Base-by-base conservation (phyloP, 176 grass and related monocot species). In the Thinopyrum elongatum region DNA sequence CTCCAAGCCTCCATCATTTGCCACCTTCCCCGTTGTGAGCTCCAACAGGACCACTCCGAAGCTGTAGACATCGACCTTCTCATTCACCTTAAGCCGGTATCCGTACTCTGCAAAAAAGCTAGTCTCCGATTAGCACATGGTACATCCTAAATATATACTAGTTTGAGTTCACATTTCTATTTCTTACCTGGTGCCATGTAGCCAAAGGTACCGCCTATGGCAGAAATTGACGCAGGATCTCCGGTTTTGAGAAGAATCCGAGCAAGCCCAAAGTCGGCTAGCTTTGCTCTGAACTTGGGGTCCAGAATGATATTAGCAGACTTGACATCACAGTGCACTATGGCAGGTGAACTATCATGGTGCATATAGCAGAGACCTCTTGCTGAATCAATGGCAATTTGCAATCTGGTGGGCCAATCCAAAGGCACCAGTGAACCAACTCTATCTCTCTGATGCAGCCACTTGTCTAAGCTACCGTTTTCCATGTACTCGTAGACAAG, bases 21-120 rank as follows among this genome's bases (percentile, higher is more conserved):
- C 86, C 68, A 71, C 71, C 25, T 80, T 67, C 22, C 95, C 92
- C 0, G 92, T 92, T 29, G 82, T 86, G 61, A 97, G 82, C 65
- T 97, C 94, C 47, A 97, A 64, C 17, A 97, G 81, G 41, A 97
- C 84, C n/a, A 97, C 94, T 34, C 94, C 92, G 23, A 97, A 97
- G 31, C 92, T 91, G 27, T 85, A 94, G 4, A 97, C 84, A 31
- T 97, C 92, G 10, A 92, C 77, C 83, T 97, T 97, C 77, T 94
- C 90, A 61, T 79, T 87, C 47, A 94, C 83, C 41, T 83, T 94
- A 47, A 14, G n/a, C 7, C 35, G 69, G 47, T 85, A 90, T 25
- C 82, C 90, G 31, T 90, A 94, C 72, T 97, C 92, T 94, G 84
- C 34, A 87, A 80, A 63, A 10, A 74, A 83, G 22, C 12, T 58